phyloP scores from a whole-genome alignment of 1,284 basidiomycete species.

The Cryptococcus amylolentus region DNA sequence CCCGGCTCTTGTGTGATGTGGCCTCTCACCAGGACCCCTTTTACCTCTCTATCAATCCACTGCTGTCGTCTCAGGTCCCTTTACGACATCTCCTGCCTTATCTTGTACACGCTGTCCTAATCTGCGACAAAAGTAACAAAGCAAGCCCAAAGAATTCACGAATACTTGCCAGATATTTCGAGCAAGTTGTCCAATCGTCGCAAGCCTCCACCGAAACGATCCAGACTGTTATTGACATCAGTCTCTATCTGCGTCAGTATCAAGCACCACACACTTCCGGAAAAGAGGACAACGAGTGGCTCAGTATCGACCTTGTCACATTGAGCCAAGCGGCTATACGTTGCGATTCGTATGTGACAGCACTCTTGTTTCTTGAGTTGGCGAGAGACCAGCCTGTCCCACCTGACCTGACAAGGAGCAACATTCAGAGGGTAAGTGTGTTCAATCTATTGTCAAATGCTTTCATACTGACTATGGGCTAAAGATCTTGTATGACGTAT shows the following conservation, averaged over 20 bases:
- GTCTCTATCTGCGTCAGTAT: slow-evolving; percentile 78
- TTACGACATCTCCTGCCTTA: slow-evolving; percentile 68
- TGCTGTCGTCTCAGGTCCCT: slow-evolving; percentile 61
- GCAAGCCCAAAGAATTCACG: slow-evolving; percentile 4
- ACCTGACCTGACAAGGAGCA: slow-evolving; percentile 15
- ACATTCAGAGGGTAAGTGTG: slow-evolving; percentile 34
- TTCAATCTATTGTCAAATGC: not conserved
- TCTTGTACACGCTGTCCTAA: slow-evolving; percentile 68
- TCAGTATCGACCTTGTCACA: slow-evolving; percentile 69
- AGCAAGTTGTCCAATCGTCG: slow-evolving; percentile 37
- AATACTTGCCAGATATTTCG: slow-evolving; percentile 63
- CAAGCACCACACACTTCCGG: slow-evolving; percentile 52
- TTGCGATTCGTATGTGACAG: slow-evolving; percentile 81
- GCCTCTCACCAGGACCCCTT: slow-evolving; percentile 60
- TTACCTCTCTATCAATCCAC: slow-evolving; percentile 63
- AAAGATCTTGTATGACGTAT: slow-evolving; percentile 78
- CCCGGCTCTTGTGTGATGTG: slow-evolving; percentile 61
- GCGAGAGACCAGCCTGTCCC: slow-evolving; percentile 56
- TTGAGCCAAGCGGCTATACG: slow-evolving; percentile 70
- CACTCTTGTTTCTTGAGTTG: slow-evolving; percentile 84
- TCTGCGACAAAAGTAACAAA: slow-evolving; percentile 18
- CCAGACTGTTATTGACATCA: slow-evolving; percentile 64
- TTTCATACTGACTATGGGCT: slow-evolving; percentile 17
- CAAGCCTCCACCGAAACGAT: slow-evolving; percentile 21
- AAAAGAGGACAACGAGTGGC: slow-evolving; percentile 73